These are phyloP conservation scores for Epithemia pelagica DNA, from an alignment of 108 stramenopile genomes.

Conservation along the genomic window DNA sequence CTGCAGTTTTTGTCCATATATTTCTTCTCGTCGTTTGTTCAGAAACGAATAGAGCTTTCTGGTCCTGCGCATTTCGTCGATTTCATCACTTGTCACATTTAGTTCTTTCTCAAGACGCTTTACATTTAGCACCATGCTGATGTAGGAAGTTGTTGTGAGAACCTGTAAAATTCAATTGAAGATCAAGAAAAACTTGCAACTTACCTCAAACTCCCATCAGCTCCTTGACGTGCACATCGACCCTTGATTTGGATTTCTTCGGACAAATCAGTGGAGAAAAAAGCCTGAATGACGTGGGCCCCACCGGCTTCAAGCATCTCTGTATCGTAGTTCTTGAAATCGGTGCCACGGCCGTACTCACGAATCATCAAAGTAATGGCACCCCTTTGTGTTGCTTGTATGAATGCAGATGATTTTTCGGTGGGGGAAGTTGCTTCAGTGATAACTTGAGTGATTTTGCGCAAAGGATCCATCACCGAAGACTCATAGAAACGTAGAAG, in stretches of 20 bases:
- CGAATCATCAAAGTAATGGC: constrained; percentile 10
- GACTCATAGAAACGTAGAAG: too few relatives aligned
- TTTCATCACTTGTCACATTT: neutral
- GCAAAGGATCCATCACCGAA: too few relatives aligned
- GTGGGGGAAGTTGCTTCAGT: neutral
- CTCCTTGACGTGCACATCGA: neutral
- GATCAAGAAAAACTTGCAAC: neutral
- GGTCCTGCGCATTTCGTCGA: constrained; percentile 2
- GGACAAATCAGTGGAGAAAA: neutral
- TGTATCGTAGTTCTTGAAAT: constrained; percentile 5
- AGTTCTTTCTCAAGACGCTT: neutral
- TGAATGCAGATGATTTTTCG: neutral
- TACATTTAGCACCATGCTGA: constrained; percentile 10
- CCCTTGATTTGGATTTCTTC: neutral
- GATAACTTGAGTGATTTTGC: too few relatives aligned
- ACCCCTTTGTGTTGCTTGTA: neutral
- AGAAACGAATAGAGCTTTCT: constrained; percentile 6
- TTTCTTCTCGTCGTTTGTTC: neutral
- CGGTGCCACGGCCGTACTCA: constrained; percentile 11
- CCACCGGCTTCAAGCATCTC: constrained; percentile 10
- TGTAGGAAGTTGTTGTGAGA: neutral
- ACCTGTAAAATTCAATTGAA: neutral
- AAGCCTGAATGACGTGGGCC: constrained; percentile 12
- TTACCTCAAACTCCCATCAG: neutral
- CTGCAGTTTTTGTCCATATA: neutral